Base-by-base conservation (phyloP, 108 stramenopile species). In the Cyclotella sp. region DNA sequence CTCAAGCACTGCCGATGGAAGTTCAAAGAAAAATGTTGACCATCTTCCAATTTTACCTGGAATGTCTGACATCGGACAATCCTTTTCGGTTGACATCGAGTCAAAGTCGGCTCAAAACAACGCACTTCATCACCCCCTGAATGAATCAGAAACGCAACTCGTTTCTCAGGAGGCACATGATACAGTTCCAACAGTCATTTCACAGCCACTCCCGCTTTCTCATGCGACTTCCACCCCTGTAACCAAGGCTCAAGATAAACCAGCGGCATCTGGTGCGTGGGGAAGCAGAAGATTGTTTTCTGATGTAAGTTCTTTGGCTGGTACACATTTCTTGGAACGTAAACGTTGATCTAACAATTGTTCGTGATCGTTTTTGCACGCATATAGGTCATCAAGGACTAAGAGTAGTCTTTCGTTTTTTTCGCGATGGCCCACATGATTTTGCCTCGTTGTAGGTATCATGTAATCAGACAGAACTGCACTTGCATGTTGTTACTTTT, bases 271-370 rank as follows among this genome's bases (percentile, higher is more conserved):
- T 44, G 75, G 49, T 42, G 70, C 75, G 3, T 82, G 82, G 82
- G 75, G 82, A 26, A 54, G 57, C 54, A 76, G 60, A 68, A 29
- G 75, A 54, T 81, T 81, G 49, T 72, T 82, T 73, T 52, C 75
- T 13, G 82, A 82, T 76, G 82, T 82, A 51, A 79, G 78, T 60
- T 49, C 19, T 30, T 66, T 19, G 30, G 3, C 6, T 18, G 1
- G 1, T 8, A 24, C 1, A 55, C 1, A 22, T n/a, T 49, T 49
- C 6, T 3, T 1, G 55, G 11, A 12, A 22, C 24, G 55, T 3
- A 12, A 1, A 5, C 24, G 55, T 22, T 22, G 5, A 49, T 49
- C 22, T 26, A 24, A 55, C 19, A 24, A 47, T 26, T 24, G 6
- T 47, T 8, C 13, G 21, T 18, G 6, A 28, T 65, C 1, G 9